These are phyloP conservation scores for Pseudogymnoascus sp. DNA, from an alignment of 2,329 filamentous ascomycete genomes.

Conservation along the genomic window DNA sequence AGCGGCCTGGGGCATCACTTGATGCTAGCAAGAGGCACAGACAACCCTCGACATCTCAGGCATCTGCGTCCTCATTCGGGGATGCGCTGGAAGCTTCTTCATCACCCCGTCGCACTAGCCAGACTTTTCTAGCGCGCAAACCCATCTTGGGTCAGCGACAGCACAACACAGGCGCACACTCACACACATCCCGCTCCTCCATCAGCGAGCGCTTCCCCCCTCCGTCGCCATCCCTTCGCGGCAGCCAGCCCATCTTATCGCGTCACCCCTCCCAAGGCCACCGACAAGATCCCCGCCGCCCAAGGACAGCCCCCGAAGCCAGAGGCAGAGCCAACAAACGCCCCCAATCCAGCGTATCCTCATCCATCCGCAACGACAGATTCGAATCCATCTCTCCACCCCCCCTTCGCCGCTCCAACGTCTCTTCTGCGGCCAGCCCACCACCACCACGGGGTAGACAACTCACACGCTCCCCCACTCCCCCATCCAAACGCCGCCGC, in stretches of 20 bases:
- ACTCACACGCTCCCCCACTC: background rate
- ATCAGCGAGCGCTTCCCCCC: background rate
- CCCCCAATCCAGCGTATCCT: background rate
- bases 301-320: background rate
- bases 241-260: too few species aligned
- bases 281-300: background rate
- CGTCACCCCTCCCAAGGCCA: background rate
- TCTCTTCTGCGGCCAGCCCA: too few species aligned
- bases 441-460: background rate
- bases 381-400: too few species aligned
- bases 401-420: background rate
- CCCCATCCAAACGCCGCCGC: background rate
- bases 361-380: background rate
- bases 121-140: background rate
- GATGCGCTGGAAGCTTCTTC: background rate
- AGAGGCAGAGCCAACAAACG: background rate
- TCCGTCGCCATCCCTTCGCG: background rate
- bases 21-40: background rate
- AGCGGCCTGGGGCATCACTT: background rate
- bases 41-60: background rate
- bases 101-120: background rate
- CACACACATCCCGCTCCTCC: background rate
- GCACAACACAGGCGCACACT: background rate
- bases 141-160: background rate
- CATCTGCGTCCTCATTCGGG: background rate